These are phyloP conservation scores for Mortierella polycephala DNA, from an alignment of 371 early-diverging fungal genomes.

Conservation along the genomic window DNA sequence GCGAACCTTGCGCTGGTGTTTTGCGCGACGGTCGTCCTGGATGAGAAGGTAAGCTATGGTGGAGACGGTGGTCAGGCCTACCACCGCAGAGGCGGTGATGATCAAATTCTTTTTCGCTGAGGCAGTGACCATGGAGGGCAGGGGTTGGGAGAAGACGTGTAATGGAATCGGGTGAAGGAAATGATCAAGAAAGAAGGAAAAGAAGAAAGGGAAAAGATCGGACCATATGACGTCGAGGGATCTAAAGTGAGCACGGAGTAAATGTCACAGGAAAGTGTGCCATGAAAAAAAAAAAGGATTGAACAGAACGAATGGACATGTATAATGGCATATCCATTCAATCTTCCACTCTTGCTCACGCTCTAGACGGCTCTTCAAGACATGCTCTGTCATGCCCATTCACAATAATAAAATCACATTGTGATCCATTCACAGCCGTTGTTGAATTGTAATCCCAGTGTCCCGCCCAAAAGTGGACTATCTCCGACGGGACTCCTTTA, in stretches of 20 bases:
- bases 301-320: too few relatives aligned
- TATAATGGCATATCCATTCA: not conserved
- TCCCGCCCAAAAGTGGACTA: too few relatives aligned
- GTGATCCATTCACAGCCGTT: too few relatives aligned
- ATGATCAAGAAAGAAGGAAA: not conserved
- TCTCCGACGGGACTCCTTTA: too few relatives aligned
- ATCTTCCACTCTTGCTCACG: not conserved
- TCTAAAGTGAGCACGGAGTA: not conserved
- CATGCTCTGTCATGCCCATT: too few relatives aligned
- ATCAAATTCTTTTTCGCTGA: slow-evolving; percentile 42
- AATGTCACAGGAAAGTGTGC: not conserved
- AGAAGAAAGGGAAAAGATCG: not conserved
- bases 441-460: too few relatives aligned
- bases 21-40: slow-evolving; percentile 48
- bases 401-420: not conserved
- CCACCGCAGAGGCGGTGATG: slow-evolving; percentile 39
- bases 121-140: slow-evolving; percentile 35
- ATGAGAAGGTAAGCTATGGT: slow-evolving; percentile 43
- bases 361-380: too few relatives aligned
- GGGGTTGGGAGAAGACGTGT: too few relatives aligned
- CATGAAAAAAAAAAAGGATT: not conserved
- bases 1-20: slow-evolving; percentile 37
- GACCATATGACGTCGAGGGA: slow-evolving; percentile 9
- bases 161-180: not conserved
- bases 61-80: slow-evolving; percentile 38